Conservation (phyloP, 345 rosid genomes). For the Pistacia vera region DNA sequence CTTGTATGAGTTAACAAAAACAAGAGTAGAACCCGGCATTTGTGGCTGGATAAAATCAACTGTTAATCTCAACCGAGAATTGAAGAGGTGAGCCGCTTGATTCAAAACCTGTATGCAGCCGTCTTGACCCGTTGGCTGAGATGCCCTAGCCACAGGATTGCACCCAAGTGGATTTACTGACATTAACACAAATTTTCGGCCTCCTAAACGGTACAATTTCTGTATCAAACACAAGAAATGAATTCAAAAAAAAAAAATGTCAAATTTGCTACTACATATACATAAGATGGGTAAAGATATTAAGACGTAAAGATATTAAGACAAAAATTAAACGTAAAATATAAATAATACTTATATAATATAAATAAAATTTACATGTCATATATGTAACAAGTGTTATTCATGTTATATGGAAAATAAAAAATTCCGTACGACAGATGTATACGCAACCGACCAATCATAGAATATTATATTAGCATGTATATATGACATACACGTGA, state of each 20-base stretch:
- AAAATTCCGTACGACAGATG: no score
- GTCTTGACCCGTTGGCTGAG: background rate
- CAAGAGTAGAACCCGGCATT: conserved; percentile 38
- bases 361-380: no score
- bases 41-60: conserved; percentile 24
- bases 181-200: conserved; percentile 58
- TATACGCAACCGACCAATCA: no score
- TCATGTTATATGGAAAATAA: no score
- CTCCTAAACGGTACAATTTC: conserved; percentile 54
- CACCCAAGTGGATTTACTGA: conserved; percentile 58
- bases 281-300: no score
- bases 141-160: conserved; percentile 34
- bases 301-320: no score
- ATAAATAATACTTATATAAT: no score
- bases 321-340: no score
- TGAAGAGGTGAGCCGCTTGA: conserved; percentile 57
- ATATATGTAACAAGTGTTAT: no score
- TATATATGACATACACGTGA: no score
- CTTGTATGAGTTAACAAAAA: conserved; percentile 50
- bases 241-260: no score
- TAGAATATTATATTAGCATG: no score
- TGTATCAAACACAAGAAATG: conserved; percentile 17
- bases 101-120: conserved; percentile 40
- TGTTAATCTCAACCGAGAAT: conserved; percentile 27
- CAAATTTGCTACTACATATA: background rate